Base-by-base conservation (phyloP, 2,329 filamentous ascomycete genomes). In the Alternaria metachromatica region DNA sequence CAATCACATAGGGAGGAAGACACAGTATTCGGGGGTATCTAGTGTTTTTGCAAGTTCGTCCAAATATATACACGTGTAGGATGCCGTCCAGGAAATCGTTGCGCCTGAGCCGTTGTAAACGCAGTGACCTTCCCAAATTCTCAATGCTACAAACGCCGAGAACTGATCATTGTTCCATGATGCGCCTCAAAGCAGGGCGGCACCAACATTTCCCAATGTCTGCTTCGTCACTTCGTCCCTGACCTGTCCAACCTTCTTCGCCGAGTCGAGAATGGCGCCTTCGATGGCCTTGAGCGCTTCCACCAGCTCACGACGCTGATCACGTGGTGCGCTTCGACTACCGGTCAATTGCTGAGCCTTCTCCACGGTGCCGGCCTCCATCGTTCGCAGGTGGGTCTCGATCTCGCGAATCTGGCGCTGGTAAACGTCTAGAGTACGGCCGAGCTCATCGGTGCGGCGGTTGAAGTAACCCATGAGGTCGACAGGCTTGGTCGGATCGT, bases 401-500 rank as follows among this genome's bases (percentile, higher is more conserved):
- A 86, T 84, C 68, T 85, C 84, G 44, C 76, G 72, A 18, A 85
- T 78, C 59, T 83, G 82, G 51, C 72, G 70, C 23, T 80, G 75
- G 67, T 85, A 84, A 2, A 74, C 66, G 43, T 80, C 74, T 25
- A 84, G 76, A 11, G 77, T 80, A 28, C 70, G 68, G 28, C 79
- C 76, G 46, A 84, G 73, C 18, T 80, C 79, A 28, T 78, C 73
- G 5, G 80, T 79, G 59, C 83, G 76, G 28, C 78, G 76, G 23
- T 74, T 67, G 72, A 86, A 85, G 75, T 84, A 85, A 64, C 73
- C 72, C 60, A 85, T 78, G 10, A 86, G 75, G 64, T 86, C 82
- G 6, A 82, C 77, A 13, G 78, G 77, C 58, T 77, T 78, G 1
- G 70, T 75, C 26, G 75, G 70, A 41, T 77, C 76, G 62, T 77